Evolutionary conservation across 495 filamentous ascomycete species (phyloP).

Genomic region (Apiosordaria backusii): DNA sequence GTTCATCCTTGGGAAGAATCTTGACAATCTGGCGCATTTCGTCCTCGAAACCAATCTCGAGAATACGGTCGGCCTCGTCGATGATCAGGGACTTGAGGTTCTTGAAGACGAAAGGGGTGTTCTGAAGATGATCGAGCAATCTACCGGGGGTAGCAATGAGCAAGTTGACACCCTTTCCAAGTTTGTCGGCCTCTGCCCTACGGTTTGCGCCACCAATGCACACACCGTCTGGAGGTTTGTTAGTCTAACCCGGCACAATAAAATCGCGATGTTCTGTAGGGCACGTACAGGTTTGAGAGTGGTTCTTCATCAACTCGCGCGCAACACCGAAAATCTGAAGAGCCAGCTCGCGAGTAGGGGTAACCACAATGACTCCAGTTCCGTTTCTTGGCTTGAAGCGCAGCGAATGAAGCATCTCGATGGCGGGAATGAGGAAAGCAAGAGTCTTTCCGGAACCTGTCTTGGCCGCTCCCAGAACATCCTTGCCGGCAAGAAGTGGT

Average conservation of each 20-base stretch:
- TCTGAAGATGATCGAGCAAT: constrained; percentile 90
- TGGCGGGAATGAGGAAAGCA: constrained; percentile 87
- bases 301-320: constrained; percentile 74
- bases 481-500: constrained; percentile 80
- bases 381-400: constrained; percentile 75
- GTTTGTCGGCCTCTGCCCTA: constrained; percentile 87
- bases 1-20: constrained; percentile 81
- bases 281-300: constrained; percentile 65
- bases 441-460: constrained; percentile 96
- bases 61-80: constrained; percentile 88
- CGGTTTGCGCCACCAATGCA: constrained; percentile 94
- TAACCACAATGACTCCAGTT: constrained; percentile 82
- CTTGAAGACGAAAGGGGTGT: constrained; percentile 91
- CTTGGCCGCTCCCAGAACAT: constrained; percentile 95
- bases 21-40: constrained; percentile 97
- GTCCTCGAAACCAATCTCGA: constrained; percentile 97
- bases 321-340: constrained; percentile 96
- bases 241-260: background rate
- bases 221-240: constrained; percentile 61
- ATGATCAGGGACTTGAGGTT: constrained; percentile 78
- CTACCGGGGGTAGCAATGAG: constrained; percentile 91
- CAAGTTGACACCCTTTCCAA: constrained; percentile 89
- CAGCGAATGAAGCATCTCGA: constrained; percentile 90
- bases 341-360: constrained; percentile 84
- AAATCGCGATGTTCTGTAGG: background rate